A percentile compares a stretch with the other conserved stretches of the same genome.
These are phyloP conservation scores for Arctium minus DNA, from an alignment of 129 eudicot species.

Conservation along the genomic window DNA sequence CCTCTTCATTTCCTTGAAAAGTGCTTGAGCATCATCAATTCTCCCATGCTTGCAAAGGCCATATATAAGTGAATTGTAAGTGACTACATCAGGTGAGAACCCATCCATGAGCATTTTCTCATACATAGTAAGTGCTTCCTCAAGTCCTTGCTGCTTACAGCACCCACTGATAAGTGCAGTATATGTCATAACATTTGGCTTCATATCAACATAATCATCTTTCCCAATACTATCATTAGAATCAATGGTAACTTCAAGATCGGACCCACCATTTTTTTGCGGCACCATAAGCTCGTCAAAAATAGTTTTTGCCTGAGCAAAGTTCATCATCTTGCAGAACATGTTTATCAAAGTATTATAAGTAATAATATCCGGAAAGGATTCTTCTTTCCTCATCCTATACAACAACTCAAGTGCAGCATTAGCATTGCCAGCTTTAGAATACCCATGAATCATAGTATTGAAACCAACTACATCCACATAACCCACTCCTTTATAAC, in stretches of 20 bases:
- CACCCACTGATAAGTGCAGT: conserved; percentile 58
- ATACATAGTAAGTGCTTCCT: conserved; percentile 52
- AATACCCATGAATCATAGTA: conserved; percentile 70
- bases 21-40: conserved; percentile 51
- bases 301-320: conserved; percentile 51
- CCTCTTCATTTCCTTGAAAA: conserved; percentile 62
- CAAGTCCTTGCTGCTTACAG: conserved; percentile 25
- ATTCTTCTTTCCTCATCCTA: conserved; percentile 39
- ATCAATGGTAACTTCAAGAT: conserved; percentile 1
- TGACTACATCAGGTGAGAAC: conserved; percentile 63
- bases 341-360: conserved; percentile 73
- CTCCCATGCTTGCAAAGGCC: conserved; percentile 66
- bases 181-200: conserved; percentile 60
- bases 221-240: conserved; percentile 1
- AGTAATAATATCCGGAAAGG: conserved; percentile 62
- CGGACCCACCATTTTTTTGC: not conserved
- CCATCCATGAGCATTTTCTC: conserved; percentile 58
- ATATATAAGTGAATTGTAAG: conserved; percentile 52
- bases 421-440: conserved; percentile 35
- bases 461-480: conserved; percentile 64
- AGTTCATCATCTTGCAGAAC: conserved; percentile 53
- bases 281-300: conserved; percentile 45
- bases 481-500: conserved; percentile 13
- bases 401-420: conserved; percentile 44
- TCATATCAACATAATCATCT: conserved; percentile 12